Evolutionary conservation across 1,284 basidiomycete species (phyloP).

Genomic region (Trichosporon sp.): DNA sequence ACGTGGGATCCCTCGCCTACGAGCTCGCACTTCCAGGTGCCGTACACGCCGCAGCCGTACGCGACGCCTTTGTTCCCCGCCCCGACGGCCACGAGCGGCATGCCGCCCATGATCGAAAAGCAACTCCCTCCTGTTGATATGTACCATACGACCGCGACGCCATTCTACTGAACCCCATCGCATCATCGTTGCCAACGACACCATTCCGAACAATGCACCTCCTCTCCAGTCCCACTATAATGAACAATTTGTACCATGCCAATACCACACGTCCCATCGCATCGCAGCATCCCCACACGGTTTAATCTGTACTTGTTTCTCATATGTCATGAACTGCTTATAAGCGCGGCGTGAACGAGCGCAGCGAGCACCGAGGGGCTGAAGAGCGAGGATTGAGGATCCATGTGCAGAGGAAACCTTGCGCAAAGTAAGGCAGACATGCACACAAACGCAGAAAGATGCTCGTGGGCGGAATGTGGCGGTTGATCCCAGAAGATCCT

Average conservation of each 20-base stretch:
- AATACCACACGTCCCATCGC: not conserved
- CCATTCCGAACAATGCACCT: not conserved
- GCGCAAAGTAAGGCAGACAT: too few species aligned
- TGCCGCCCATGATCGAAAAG: conserved; percentile 16
- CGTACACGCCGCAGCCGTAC: conserved; percentile 8
- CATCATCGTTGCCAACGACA: not conserved
- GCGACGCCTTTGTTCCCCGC: not conserved
- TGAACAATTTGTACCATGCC: not conserved
- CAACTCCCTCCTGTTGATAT: conserved; percentile 7
- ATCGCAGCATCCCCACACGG: not conserved
- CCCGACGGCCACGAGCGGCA: conserved; percentile 1
- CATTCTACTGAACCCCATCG: conserved; percentile 2
- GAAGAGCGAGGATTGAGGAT: too few species aligned
- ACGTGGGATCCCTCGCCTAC: conserved; percentile 10
- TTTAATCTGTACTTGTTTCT: conserved; percentile 8
- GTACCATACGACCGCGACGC: conserved; percentile 10
- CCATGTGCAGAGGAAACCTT: too few species aligned
- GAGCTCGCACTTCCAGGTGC: conserved; percentile 16
- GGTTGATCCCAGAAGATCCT: not conserved
- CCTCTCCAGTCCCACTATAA: not conserved
- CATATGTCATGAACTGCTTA: conserved; percentile 23
- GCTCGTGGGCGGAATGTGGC: not conserved
- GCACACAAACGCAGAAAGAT: too few species aligned
- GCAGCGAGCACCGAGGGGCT: too few species aligned
- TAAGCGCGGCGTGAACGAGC: not conserved